Evolutionary conservation across 179 eudicot genomes (phyloP).

Genomic region (Silene noctiflora): DNA sequence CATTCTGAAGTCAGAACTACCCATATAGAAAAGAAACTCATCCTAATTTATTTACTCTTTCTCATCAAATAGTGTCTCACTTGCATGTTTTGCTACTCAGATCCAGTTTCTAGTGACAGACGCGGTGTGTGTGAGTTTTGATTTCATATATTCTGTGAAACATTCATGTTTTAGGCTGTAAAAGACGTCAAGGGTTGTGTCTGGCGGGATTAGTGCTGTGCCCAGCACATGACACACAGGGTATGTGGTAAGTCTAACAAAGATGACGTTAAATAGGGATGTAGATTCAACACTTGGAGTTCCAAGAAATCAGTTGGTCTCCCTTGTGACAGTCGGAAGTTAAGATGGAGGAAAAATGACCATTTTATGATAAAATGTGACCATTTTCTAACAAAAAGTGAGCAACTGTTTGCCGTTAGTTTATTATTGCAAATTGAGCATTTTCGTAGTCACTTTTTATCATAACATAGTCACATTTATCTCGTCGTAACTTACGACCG

Average conservation of each 20-base stretch:
- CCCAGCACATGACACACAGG: not conserved
- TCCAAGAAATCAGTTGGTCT: not conserved
- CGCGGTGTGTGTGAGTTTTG: not conserved
- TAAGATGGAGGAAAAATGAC: no score
- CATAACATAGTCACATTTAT: no score
- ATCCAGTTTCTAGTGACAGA: not conserved
- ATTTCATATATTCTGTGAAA: not conserved
- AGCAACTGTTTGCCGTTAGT: no score
- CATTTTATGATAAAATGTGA: no score
- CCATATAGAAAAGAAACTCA: not conserved
- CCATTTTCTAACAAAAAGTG: no score
- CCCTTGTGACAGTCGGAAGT: no score
- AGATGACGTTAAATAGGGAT: not conserved
- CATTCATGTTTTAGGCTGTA: not conserved
- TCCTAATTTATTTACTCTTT: not conserved
- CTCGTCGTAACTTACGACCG: no score
- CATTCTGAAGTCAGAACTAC: not conserved
- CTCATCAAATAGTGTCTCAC: conserved; percentile 3
- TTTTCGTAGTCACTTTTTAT: no score
- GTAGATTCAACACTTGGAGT: not conserved
- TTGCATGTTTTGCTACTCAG: not conserved
- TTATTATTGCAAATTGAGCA: no score
- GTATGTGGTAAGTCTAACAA: not conserved
- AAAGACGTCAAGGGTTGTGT: not conserved
- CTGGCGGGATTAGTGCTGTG: not conserved